Conservation (phyloP, 345 rosid genomes). For the Linum trigynum region DNA sequence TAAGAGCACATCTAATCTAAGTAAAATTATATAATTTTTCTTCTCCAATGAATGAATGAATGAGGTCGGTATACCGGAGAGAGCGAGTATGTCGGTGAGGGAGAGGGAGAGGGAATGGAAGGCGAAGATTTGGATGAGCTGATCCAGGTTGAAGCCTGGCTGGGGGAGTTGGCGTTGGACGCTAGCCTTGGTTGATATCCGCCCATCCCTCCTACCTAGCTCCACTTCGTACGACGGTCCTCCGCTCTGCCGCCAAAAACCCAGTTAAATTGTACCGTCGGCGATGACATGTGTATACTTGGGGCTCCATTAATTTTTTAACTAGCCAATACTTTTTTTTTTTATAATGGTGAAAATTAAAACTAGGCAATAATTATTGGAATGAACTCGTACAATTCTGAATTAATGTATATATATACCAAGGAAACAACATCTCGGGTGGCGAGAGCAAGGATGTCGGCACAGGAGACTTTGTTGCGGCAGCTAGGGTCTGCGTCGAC, state of each 20-base stretch:
- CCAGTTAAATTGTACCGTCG: too few species aligned
- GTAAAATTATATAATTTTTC: too few species aligned
- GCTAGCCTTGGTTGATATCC: constrained; percentile 53
- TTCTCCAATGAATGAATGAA: too few species aligned
- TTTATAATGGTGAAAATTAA: too few species aligned
- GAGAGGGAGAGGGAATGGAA: constrained; percentile 45
- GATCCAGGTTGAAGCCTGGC: constrained; percentile 46
- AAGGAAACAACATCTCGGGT: constrained; percentile 64
- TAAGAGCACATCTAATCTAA: too few species aligned
- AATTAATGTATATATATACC: constrained; percentile 15
- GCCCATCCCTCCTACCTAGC: constrained; percentile 72
- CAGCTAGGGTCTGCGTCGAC: constrained; percentile 62
- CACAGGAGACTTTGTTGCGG: constrained; percentile 85
- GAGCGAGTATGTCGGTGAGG: constrained; percentile 78
- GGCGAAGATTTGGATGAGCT: constrained; percentile 58
- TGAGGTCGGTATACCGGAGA: constrained; percentile 23
- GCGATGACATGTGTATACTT: too few species aligned
- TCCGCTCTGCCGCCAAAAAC: constrained; percentile 22
- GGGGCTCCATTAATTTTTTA: too few species aligned
- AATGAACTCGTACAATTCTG: too few species aligned
- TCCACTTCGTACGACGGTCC: constrained; percentile 75
- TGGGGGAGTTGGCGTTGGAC: constrained; percentile 54
- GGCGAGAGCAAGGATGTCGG: constrained; percentile 85
- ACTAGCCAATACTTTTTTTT: too few species aligned
- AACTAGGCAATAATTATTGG: too few species aligned